These are phyloP conservation scores for Pseudogymnoascus verrucosus DNA, from an alignment of 2,329 filamentous ascomycete species.

Conservation along the genomic window DNA sequence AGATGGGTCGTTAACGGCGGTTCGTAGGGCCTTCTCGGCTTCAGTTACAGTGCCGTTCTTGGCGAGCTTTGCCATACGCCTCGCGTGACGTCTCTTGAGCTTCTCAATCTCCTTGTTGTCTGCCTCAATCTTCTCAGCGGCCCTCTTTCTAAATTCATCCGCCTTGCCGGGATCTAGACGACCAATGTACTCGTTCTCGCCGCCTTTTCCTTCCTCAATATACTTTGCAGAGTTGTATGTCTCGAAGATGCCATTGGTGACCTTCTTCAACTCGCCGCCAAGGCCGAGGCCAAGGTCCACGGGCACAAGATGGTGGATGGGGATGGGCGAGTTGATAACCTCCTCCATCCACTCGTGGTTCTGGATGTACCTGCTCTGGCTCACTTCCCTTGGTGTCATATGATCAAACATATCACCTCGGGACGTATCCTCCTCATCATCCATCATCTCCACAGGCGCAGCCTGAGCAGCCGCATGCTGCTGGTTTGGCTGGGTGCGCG, in stretches of 20 bases:
- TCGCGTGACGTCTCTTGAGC: slow-evolving; percentile 72
- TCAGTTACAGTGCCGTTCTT: slow-evolving; percentile 60
- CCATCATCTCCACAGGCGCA: slow-evolving; percentile 41
- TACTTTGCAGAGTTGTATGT: slow-evolving; percentile 9
- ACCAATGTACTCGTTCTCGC: slow-evolving; percentile 54
- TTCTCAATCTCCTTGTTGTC: slow-evolving; percentile 76
- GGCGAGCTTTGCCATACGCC: slow-evolving; percentile 66
- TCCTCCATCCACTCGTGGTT: slow-evolving; percentile 99
- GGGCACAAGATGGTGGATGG: slow-evolving; percentile 75
- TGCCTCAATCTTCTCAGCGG: slow-evolving; percentile 61
- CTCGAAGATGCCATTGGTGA: slow-evolving; percentile 83
- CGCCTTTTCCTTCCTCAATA: slow-evolving; percentile 29
- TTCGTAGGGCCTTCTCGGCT: slow-evolving; percentile 69
- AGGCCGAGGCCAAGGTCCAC: slow-evolving; percentile 80
- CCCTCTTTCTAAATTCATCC: slow-evolving; percentile 74
- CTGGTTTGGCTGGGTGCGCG: slow-evolving; percentile 23
- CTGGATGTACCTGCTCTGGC: slow-evolving; percentile 76
- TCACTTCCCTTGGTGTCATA: slow-evolving; percentile 82
- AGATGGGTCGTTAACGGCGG: slow-evolving; percentile 47
- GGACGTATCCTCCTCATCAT: slow-evolving; percentile 85
- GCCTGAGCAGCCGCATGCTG: slow-evolving; percentile 13
- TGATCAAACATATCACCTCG: slow-evolving; percentile 85
- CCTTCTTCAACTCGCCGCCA: slow-evolving; percentile 68
- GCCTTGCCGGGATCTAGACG: slow-evolving; percentile 69
- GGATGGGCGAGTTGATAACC: slow-evolving; percentile 82